A percentile compares a stretch with the other conserved stretches of the same genome.
Evolutionary conservation across 306 rosid species (phyloP).

Genomic region (Alnus glutinosa): DNA sequence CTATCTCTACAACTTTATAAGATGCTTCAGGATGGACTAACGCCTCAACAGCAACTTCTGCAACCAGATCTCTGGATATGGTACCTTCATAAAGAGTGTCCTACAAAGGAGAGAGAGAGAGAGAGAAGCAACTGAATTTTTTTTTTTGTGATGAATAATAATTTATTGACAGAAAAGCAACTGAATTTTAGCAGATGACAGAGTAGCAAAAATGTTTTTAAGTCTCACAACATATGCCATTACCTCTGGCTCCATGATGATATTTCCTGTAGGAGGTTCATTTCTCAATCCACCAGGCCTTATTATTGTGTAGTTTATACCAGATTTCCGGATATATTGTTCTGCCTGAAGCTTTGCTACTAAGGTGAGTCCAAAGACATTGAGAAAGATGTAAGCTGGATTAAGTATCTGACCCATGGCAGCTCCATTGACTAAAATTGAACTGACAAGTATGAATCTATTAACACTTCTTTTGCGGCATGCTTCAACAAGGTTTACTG

Average conservation of each 20-base stretch:
- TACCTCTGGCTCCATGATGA: constrained; percentile 95
- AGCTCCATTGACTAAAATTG: constrained; percentile 96
- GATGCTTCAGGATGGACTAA: constrained; percentile 73
- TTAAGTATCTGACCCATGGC: constrained; percentile 92
- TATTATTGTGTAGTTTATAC: constrained; percentile 87
- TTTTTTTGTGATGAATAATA: background rate
- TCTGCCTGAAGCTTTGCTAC: constrained; percentile 96
- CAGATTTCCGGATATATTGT: constrained; percentile 74
- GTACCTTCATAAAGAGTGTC: constrained; percentile 79
- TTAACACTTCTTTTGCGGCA: constrained; percentile 75
- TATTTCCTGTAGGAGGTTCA: constrained; percentile 82
- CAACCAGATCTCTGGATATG: constrained; percentile 94
- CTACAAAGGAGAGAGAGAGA: constrained; percentile 34
- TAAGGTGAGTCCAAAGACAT: constrained; percentile 85
- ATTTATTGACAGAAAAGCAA: background rate
- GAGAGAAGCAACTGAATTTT: background rate
- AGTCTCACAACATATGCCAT: constrained; percentile 23
- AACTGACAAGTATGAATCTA: constrained; percentile 85
- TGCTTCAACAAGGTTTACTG: constrained; percentile 89
- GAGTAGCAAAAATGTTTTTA: background rate
- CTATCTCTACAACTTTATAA: constrained; percentile 89
- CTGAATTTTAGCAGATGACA: background rate
- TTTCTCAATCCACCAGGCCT: constrained; percentile 96
- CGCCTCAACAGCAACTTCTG: constrained; percentile 92
- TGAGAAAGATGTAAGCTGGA: constrained; percentile 89